Evolutionary conservation across 768 basidiomycete genomes (phyloP).

Genomic region (Rhizopogon vulgaris): DNA sequence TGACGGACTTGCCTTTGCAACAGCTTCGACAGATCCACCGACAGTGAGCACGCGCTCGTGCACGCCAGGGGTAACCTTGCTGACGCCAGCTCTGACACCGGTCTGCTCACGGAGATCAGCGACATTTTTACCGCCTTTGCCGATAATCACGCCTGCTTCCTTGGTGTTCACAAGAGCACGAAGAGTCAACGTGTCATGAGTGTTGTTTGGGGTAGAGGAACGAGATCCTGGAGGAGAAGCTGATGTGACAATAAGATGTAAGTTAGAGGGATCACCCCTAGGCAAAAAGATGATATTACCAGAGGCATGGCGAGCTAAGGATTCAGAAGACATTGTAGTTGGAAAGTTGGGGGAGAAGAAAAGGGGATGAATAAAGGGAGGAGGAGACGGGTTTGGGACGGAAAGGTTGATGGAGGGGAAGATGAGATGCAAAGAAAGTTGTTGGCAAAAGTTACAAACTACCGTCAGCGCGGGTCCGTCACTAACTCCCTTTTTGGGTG

Average conservation of each 20-base stretch:
- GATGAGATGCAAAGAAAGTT: constrained; percentile 1
- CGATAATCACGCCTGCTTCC: constrained; percentile 96
- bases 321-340: constrained; percentile 60
- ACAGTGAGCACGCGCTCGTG: constrained; percentile 97
- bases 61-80: constrained; percentile 96
- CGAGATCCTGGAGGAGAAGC: constrained; percentile 63
- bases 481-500: constrained; percentile 9
- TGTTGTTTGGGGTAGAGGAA: constrained; percentile 59
- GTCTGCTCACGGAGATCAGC: constrained; percentile 94
- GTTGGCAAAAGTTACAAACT: constrained; percentile 2
- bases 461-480: constrained; percentile 17
- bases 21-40: constrained; percentile 85
- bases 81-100: constrained; percentile 97
- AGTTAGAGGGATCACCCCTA: constrained; percentile 8
- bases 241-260: constrained; percentile 16
- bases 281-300: constrained; percentile 31
- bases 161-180: constrained; percentile 95
- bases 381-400: constrained; percentile 8
- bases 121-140: constrained; percentile 95
- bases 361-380: constrained; percentile 4
- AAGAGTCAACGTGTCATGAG: constrained; percentile 76
- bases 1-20: constrained; percentile 66
- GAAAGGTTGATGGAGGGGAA: constrained; percentile 5
- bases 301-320: constrained; percentile 46
- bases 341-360: constrained; percentile 1